A percentile compares a stretch with the other conserved stretches of the same genome.
Evolutionary conservation across 495 filamentous ascomycete species (phyloP).

Genomic region (Xylaria sp.): DNA sequence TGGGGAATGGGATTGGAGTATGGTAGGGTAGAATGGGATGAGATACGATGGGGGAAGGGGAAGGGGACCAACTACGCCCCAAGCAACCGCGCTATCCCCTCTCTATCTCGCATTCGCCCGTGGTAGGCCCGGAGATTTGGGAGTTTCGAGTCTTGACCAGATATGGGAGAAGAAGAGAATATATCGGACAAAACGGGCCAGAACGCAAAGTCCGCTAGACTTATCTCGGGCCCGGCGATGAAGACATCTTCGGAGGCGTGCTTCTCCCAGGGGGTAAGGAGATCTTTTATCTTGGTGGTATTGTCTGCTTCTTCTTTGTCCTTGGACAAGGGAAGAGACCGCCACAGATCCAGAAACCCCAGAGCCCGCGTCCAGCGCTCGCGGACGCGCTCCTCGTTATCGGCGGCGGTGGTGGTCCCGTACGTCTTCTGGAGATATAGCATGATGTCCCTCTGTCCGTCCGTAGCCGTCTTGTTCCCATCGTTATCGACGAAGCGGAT

Average conservation of each 20-base stretch:
- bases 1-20: not conserved
- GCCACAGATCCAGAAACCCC: constrained; percentile 48
- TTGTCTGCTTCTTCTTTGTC: not conserved
- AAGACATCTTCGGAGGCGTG: constrained; percentile 56
- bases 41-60: not conserved
- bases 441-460: constrained; percentile 59
- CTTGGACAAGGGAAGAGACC: constrained; percentile 12
- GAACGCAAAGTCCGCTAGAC: constrained; percentile 72
- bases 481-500: constrained; percentile 65
- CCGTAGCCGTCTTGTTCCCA: constrained; percentile 49
- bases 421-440: constrained; percentile 63
- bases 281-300: not conserved
- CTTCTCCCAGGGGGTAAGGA: constrained; percentile 58
- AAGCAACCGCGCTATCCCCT: constrained; percentile 9
- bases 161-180: constrained; percentile 29
- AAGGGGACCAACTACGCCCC: not conserved
- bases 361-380: constrained; percentile 49
- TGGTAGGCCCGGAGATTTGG: constrained; percentile 6
- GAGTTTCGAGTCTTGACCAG: not conserved
- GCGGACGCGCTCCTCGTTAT: constrained; percentile 45
- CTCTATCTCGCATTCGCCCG: not conserved
- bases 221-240: constrained; percentile 61
- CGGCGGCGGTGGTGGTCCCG: constrained; percentile 29
- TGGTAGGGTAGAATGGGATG: not conserved
- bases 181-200: constrained; percentile 75